Base-by-base conservation (phyloP, 106 monocot species). In the Dendrobium catenatum region DNA sequence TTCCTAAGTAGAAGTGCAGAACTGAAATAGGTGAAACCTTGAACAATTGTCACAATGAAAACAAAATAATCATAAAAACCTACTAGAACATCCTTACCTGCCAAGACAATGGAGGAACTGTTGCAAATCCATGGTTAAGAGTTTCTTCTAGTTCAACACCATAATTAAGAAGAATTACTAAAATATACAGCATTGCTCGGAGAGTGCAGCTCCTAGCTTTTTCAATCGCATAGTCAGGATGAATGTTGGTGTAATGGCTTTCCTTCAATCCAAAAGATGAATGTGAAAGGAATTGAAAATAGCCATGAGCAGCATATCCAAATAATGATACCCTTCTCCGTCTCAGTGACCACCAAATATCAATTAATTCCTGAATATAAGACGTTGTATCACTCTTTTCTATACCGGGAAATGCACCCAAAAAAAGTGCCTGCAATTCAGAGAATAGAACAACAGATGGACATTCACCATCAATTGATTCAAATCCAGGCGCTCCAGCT, bases 291-390 rank as follows among this genome's bases (percentile, higher is more conserved):
- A 90, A 99, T 58, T 93, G 87, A 76, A 95, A 91, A 82, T 91
- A 99, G 16, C 95, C 99, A 86, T 83, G 82, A 66, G 93, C 99
- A 76, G 99, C 93, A 85, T 91, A 80, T 54, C 93, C 92, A 81
- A 95, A 99, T n/a, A 99, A 79, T 67, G 86, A 89, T 61, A 99
- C 93, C 76, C 93, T 91, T 87, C 95, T 91, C 43, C 81, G 68
- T 77, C 99, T 88, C 55, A 99, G 72, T 44, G 77, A 79, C 93
- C 88, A 88, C 95, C 93, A 99, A 72, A 99, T 83, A n/a, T 87
- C 83, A 86, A 90, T 44, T 78, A 99, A 81, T 73, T 90, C 88
- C 42, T 82, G 78, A 56, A 89, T 82, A 49, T 37, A 88, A 68
- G 79, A 51, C 41, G 83, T 55, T 47, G 83, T 55, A 24, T 83